Base-by-base conservation (phyloP, 1,139 yeast species). In the Komagataea norvegica region DNA sequence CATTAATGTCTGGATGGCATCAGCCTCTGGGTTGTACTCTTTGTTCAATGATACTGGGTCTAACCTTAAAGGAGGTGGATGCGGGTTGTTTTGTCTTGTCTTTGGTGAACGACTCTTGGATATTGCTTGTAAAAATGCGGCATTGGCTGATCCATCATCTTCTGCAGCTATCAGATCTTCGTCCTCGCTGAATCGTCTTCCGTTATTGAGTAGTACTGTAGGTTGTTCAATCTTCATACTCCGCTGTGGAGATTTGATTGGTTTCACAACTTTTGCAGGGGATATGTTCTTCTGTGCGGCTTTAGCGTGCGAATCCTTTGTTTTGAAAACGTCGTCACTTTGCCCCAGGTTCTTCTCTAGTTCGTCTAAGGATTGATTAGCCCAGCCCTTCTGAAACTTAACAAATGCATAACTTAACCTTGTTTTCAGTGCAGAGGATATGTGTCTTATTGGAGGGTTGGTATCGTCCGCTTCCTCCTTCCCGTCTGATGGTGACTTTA, bases 1-100 rank as follows among this genome's bases (percentile, higher is more conserved):
- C 70, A 69, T 68, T 20, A 69, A 47, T 5, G 70, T 65, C 42
- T 67, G 71, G 8, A 68, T 62, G 3, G 73, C 74, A 38, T 67
- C 73, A 3, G 61, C 72, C 45, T 68, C 72, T 8, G 60, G 54
- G 9, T 58, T 56, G n/a, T 46, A 48, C 27, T 19, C 16, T n/a
- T 18, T 13, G 6, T 26, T 27, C 14, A 29, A 13, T 14, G 38
- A 18, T 5, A 27, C 11, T 10, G 31, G 28, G 7, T 29, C 34
- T 36, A 47, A 34, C 13, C 37, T 38, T 23, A 47, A 29, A 8
- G 47, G 42, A 10, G 47, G 40, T 28, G 35, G 47, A 25, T 15
- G 29, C 13, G 35, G 25, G 13, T 31, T 30, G 25, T 29, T 34
- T 8, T 13, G 32, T 28, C 38, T 46, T 37, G 46, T 52, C 43